A percentile compares a stretch with the other conserved stretches of the same genome.
phyloP scores from a whole-genome alignment of 108 stramenopile genomes.

The Skeletonema potamos region DNA sequence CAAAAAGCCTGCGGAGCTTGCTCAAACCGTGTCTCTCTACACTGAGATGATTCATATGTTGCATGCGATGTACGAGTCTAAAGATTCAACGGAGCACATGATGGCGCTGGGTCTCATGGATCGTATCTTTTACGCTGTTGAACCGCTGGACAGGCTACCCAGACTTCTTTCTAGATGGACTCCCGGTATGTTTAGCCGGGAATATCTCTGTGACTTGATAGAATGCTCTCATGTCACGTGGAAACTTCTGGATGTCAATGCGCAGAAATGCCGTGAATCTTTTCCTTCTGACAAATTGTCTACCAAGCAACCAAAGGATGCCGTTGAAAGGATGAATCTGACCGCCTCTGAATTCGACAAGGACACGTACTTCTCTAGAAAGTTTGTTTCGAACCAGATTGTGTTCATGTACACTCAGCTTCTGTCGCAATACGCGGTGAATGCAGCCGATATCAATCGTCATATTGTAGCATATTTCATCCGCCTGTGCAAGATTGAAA shows the following conservation, averaged over 20 bases:
- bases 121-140: conserved; percentile 73
- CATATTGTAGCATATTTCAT: conserved; percentile 77
- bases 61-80: conserved; percentile 66
- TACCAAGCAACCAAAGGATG: conserved; percentile 44
- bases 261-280: conserved; percentile 26
- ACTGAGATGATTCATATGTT: conserved; percentile 83
- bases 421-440: conserved; percentile 73
- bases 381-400: conserved; percentile 76
- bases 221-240: conserved; percentile 73
- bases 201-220: conserved; percentile 83
- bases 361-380: conserved; percentile 59
- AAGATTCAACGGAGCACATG: conserved; percentile 75
- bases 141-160: conserved; percentile 80
- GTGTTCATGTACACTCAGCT: conserved; percentile 83
- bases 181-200: conserved; percentile 69
- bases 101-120: conserved; percentile 88
- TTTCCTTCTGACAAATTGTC: conserved; percentile 22
- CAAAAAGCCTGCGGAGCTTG: conserved; percentile 65
- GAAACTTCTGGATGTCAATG: conserved; percentile 73
- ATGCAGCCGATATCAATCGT: conserved; percentile 76
- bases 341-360: conserved; percentile 80
- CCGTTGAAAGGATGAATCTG: conserved; percentile 61
- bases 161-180: conserved; percentile 70
- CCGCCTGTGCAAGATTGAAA: conserved; percentile 60
- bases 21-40: conserved; percentile 76